phyloP scores from a whole-genome alignment of 192 early-diverging fungal species.

The Spizellomyces punctatus region DNA sequence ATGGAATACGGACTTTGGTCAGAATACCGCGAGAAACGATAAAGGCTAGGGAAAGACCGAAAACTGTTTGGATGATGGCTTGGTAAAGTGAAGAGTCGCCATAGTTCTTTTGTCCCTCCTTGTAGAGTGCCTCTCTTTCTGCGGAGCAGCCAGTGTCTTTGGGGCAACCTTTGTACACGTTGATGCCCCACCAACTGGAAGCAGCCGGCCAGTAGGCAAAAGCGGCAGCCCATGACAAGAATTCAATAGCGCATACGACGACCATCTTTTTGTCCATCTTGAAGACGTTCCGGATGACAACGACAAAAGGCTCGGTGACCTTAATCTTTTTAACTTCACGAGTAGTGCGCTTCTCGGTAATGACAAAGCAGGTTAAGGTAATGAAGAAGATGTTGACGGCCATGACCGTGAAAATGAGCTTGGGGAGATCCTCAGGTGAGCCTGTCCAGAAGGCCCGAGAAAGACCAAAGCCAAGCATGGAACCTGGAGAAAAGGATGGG shows the following conservation, averaged over 20 bases:
- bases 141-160: not conserved
- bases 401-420: constrained; percentile 3
- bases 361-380: not conserved
- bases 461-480: constrained; percentile 8
- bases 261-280: constrained; percentile 1
- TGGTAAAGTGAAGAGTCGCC: constrained; percentile 10
- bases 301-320: not conserved
- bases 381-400: constrained; percentile 9
- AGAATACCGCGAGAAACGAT: not conserved
- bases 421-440: not conserved
- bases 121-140: not conserved
- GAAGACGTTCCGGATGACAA: not conserved
- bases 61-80: constrained; percentile 6
- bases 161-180: constrained; percentile 9
- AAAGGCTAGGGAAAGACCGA: constrained; percentile 3
- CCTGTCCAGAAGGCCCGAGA: constrained; percentile 1
- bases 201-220: constrained; percentile 17
- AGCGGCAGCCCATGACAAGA: constrained; percentile 8
- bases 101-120: not conserved
- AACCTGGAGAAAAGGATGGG: not conserved
- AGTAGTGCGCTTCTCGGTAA: not conserved
- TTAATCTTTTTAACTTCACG: not conserved
- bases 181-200: constrained; percentile 1
- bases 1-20: not conserved
- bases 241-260: constrained; percentile 9